Evolutionary conservation across 805 yeast species (phyloP).

Genomic region (Starmerella apis): DNA sequence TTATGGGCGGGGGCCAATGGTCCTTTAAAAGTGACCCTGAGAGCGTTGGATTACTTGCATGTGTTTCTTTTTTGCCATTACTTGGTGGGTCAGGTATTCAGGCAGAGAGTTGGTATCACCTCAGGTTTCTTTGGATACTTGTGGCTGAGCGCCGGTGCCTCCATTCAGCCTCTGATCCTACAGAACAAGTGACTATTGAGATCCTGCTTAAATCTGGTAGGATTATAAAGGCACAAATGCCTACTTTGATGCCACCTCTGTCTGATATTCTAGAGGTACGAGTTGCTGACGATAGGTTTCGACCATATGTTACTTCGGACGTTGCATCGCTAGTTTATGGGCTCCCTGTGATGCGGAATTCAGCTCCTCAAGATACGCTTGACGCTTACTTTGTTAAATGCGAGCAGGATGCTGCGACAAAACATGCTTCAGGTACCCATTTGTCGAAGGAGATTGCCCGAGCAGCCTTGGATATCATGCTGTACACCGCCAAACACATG

Average conservation of each 20-base stretch:
- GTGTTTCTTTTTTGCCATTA: constrained; percentile 37
- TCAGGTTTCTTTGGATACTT: constrained; percentile 84
- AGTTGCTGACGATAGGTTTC: constrained; percentile 9
- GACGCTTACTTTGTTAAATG: not conserved
- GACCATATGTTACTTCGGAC: not conserved
- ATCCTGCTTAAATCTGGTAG: constrained; percentile 27
- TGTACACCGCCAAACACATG: not conserved
- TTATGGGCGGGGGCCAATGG: constrained; percentile 87
- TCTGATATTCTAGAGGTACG: not conserved
- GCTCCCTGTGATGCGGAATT: not conserved
- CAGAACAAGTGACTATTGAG: constrained; percentile 41
- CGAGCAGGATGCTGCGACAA: not conserved
- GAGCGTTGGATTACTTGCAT: constrained; percentile 55
- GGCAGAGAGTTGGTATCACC: constrained; percentile 60
- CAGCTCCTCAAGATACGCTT: constrained; percentile 8
- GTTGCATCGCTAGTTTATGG: constrained; percentile 1
- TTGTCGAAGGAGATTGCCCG: not conserved
- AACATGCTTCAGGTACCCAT: not conserved
- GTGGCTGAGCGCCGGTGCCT: constrained; percentile 73
- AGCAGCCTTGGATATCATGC: not conserved
- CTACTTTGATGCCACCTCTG: constrained; percentile 16
- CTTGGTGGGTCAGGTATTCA: constrained; percentile 17
- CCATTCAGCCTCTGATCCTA: constrained; percentile 59
- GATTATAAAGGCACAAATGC: not conserved
- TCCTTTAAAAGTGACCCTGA: constrained; percentile 56